These are phyloP conservation scores for Pichiaceae sp. DNA, from an alignment of 1,139 yeast species.

Conservation along the genomic window DNA sequence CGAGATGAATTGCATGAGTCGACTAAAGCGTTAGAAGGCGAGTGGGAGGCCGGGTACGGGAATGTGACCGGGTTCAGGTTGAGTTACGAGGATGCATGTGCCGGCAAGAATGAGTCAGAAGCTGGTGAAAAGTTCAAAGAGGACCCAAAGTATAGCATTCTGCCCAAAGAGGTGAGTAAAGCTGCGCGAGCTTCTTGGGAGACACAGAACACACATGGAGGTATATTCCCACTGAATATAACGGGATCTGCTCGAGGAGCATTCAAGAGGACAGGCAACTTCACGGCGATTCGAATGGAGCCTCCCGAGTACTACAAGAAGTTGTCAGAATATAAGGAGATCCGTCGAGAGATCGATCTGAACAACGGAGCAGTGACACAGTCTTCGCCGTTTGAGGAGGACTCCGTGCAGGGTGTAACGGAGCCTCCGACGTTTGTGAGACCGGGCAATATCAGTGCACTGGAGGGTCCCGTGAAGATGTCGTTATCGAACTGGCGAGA, in stretches of 20 bases:
- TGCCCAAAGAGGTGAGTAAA: constrained; percentile 51
- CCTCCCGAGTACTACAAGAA: constrained; percentile 37
- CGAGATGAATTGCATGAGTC: constrained; percentile 28
- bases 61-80: constrained; percentile 66
- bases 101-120: constrained; percentile 35
- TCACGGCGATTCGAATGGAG: constrained; percentile 23
- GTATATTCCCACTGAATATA: constrained; percentile 40
- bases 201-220: constrained; percentile 20
- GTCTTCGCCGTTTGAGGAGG: constrained; percentile 11
- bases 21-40: constrained; percentile 29
- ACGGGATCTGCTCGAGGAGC: constrained; percentile 42
- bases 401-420: constrained; percentile 4
- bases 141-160: constrained; percentile 42
- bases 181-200: constrained; percentile 46
- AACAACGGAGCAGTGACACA: constrained; percentile 4
- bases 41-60: constrained; percentile 50
- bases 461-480: constrained; percentile 13
- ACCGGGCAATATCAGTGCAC: constrained; percentile 23
- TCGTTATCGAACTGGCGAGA: constrained; percentile 9
- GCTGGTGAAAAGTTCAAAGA: constrained; percentile 44
- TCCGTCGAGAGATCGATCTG: constrained; percentile 7
- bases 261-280: constrained; percentile 22
- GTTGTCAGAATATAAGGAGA: constrained; percentile 16
- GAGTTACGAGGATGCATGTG: constrained; percentile 48
- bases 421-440: constrained; percentile 5